A percentile compares a stretch with the other conserved stretches of the same genome.
Conservation (phyloP, 345 rosid species). For the Rhizophora apiculata region DNA sequence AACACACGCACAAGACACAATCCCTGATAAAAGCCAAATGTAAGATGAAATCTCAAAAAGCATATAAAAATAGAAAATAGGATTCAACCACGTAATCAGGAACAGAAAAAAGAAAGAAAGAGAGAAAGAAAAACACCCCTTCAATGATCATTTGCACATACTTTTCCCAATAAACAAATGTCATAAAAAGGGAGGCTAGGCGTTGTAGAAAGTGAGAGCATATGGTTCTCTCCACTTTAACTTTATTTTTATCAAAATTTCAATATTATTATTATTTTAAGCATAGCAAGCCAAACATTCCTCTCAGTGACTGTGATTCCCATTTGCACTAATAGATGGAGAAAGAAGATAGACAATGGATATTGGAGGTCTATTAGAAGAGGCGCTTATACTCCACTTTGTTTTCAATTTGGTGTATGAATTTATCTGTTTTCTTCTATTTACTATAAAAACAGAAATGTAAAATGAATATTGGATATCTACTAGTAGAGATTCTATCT, state of each 20-base stretch:
- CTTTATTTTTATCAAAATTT: not conserved
- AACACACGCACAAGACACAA: no score
- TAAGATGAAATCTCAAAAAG: not conserved
- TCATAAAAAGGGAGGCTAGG: conserved; percentile 39
- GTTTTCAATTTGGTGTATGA: no score
- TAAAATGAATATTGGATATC: conserved; percentile 12
- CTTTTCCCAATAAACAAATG: conserved; percentile 27
- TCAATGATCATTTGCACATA: not conserved
- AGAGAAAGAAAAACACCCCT: no score
- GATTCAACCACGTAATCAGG: conserved; percentile 8
- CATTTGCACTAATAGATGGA: conserved; percentile 16
- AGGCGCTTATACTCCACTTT: not conserved
- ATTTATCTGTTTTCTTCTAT: not conserved
- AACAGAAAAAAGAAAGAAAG: not conserved
- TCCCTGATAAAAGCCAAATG: not conserved
- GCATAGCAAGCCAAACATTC: conserved; percentile 8
- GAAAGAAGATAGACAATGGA: conserved; percentile 16
- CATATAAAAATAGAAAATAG: conserved; percentile 9
- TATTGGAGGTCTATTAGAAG: not conserved
- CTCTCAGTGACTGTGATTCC: conserved; percentile 18
- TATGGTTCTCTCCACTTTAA: conserved; percentile 35
- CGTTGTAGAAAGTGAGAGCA: conserved; percentile 39
- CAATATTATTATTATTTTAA: not conserved
- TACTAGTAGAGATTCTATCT: conserved; percentile 3
- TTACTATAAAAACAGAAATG: not conserved